Percentiles rank a stretch among this genome's conserved stretches.
Conservation (phyloP, 495 filamentous ascomycete genomes). For the Rhizodiscina lignyota region DNA sequence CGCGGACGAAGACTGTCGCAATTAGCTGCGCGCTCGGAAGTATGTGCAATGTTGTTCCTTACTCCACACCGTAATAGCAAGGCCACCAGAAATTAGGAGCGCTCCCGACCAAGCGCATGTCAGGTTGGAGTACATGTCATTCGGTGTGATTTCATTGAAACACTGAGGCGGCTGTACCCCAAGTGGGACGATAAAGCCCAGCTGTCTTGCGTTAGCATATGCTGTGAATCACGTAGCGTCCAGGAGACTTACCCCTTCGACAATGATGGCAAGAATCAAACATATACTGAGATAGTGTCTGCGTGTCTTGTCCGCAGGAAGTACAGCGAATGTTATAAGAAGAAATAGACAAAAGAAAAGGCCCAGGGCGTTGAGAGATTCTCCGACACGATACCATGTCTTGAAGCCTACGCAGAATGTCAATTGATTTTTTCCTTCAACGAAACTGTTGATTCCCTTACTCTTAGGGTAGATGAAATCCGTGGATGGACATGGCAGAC, state of each 20-base stretch:
- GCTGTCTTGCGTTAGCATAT: slow-evolving; percentile 24
- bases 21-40: slow-evolving; percentile 2
- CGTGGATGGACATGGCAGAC: slow-evolving; percentile 76
- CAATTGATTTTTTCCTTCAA: no score
- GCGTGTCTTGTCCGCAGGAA: slow-evolving; percentile 80
- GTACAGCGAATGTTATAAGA: slow-evolving; percentile 61
- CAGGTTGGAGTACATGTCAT: slow-evolving; percentile 70
- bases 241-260: slow-evolving; percentile 52
- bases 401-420: slow-evolving; percentile 43
- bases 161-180: slow-evolving; percentile 68
- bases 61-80: slow-evolving; percentile 70
- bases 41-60: slow-evolving; percentile 9
- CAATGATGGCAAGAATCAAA: slow-evolving; percentile 52
- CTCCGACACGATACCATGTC: slow-evolving; percentile 43
- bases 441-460: slow-evolving; percentile 21
- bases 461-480: slow-evolving; percentile 71
- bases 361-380: slow-evolving; percentile 65
- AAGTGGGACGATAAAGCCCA: slow-evolving; percentile 84
- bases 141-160: slow-evolving; percentile 77
- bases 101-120: slow-evolving; percentile 82
- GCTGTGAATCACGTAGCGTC: background rate
- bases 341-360: slow-evolving; percentile 59
- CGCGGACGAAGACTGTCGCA: slow-evolving; percentile 57
- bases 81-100: slow-evolving; percentile 70
- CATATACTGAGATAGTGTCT: slow-evolving; percentile 87